Evolutionary conservation across 75 land plant genomes (phyloP).

Genomic region (Cupressus sempervirens): DNA sequence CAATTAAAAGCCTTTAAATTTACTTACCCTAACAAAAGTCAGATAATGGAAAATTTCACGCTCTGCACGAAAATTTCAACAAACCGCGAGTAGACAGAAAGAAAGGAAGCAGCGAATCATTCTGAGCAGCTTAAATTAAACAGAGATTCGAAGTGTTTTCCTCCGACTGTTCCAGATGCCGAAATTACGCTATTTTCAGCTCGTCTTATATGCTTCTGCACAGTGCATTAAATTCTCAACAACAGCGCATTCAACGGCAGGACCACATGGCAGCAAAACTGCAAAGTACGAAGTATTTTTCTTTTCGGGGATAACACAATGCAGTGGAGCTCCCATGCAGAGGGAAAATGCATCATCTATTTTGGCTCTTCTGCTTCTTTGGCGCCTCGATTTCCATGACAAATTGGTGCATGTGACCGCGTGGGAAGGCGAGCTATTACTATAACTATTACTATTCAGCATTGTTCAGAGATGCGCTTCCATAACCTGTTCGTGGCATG

Average conservation of each 20-base stretch:
- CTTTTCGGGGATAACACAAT: not conserved
- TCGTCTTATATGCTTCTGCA: not conserved
- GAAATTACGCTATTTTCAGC: not conserved
- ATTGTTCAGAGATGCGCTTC: not conserved
- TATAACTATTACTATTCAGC: not conserved
- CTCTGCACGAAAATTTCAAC: not conserved
- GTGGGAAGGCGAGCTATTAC: not conserved
- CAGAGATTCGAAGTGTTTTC: not conserved
- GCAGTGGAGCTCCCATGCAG: not conserved
- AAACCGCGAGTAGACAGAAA: not conserved
- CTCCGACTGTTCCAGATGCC: not conserved
- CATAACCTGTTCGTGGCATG: not conserved
- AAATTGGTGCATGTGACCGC: not conserved
- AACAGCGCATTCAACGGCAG: not conserved
- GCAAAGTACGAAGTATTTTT: not conserved
- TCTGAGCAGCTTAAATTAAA: too few species aligned
- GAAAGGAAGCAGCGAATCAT: not conserved
- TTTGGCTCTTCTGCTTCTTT: not conserved
- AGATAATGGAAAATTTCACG: too few species aligned
- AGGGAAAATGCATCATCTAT: not conserved
- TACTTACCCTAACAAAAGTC: not conserved
- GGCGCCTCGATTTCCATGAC: not conserved
- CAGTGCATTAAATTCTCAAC: not conserved
- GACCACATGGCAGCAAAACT: not conserved
- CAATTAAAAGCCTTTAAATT: not conserved